Evolutionary conservation across 306 rosid genomes (phyloP), one percentile per base, ranked within the genome.

Genomic region (Prinsepia uniflora): DNA sequence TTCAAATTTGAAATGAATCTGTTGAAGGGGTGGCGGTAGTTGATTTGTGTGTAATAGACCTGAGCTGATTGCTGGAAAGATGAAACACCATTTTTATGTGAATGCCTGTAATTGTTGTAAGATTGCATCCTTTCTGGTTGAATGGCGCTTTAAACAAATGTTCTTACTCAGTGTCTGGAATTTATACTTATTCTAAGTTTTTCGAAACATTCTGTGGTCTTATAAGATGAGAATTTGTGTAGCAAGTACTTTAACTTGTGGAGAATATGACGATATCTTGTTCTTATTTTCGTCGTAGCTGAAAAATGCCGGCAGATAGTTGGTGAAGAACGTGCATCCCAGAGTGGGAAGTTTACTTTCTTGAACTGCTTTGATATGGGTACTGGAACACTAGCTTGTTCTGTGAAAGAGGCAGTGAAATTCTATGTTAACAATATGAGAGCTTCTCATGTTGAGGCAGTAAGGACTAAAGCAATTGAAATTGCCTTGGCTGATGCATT

Each of bases 251-350:
- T 30, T 30, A 30, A 30, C 4, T 73, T 41, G 72, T 10, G 55
- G 63, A 48, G 10, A 47, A 30, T 55, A 12, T 61, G 3, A 30
- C 10, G 4, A 10, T 39, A 43, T 7, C 9, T 0, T 46, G 12
- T 54, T 46, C 30, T 54, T 68, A 72, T 30, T 15, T 53, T 24
- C 11, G 8, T 13, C 2, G 22, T 75, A 95, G 99, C 96, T 83
- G 90, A 91, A 78, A 91, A 91, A 89, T 87, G 96, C 79, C 87
- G 96, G 79, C 84, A 87, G 69, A 74, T 91, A 63, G 96, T 91
- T 40, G 92, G 96, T 50, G 96, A 95, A 82, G 85, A 87, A 40
- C 82, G 72, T 14, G 81, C 97, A 67, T 91, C 97, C 44, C 83
- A 86, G 61, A 91, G 93, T 58, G 96, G 93, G 56, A 78, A 87